Evolutionary conservation across 345 rosid species (phyloP).

Genomic region (Gossypium sturtianum): DNA sequence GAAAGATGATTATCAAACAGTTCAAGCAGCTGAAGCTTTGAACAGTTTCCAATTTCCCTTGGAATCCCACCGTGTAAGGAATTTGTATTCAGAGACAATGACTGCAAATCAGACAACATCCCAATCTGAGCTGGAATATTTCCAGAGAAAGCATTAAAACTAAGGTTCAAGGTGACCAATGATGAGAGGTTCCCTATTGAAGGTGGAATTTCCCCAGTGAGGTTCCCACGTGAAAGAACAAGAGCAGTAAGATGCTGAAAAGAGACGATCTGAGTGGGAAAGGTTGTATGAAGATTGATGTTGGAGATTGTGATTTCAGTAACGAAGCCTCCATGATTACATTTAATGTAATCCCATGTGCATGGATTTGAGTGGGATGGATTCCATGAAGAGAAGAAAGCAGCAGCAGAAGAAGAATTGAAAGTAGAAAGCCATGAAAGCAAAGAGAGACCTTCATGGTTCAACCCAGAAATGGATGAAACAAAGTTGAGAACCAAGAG

Average conservation of each 20-base stretch:
- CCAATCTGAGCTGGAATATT: constrained; percentile 49
- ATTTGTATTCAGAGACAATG: constrained; percentile 46
- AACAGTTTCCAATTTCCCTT: constrained; percentile 42
- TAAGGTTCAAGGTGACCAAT: constrained; percentile 49
- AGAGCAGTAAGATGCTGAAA: constrained; percentile 39
- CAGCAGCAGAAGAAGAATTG: constrained; percentile 41
- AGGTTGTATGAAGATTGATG: constrained; percentile 34
- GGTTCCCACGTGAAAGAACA: constrained; percentile 44
- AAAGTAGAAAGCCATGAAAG: constrained; percentile 69
- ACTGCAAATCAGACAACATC: constrained; percentile 27
- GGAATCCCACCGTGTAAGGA: constrained; percentile 41
- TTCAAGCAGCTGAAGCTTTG: constrained; percentile 43
- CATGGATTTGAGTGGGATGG: constrained; percentile 49
- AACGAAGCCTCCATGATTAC: constrained; percentile 41
- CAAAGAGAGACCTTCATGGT: constrained; percentile 62
- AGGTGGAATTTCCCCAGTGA: constrained; percentile 50
- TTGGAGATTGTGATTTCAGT: constrained; percentile 38
- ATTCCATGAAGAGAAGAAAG: constrained; percentile 65
- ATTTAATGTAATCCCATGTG: constrained; percentile 50
- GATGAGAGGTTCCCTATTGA: constrained; percentile 46
- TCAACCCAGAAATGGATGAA: constrained; percentile 43
- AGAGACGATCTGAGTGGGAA: constrained; percentile 45
- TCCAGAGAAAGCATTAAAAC: constrained; percentile 51
- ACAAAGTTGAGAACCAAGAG: constrained; percentile 42
- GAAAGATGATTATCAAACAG: constrained; percentile 55